Conservation (phyloP, 768 basidiomycete genomes). For the Suillus variegatus region DNA sequence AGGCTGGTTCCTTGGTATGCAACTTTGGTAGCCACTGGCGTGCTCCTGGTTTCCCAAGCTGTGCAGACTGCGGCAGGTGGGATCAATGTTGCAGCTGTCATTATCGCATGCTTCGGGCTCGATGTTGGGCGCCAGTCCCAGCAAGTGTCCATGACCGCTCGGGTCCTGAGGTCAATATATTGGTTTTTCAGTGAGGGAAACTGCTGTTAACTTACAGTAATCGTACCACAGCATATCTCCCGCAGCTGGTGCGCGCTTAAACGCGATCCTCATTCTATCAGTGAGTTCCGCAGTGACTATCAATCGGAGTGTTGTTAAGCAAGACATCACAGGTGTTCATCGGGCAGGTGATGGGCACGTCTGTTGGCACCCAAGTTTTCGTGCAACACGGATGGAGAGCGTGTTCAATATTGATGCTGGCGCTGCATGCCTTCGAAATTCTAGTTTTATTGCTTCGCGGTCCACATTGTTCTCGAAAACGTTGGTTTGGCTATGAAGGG, state of each 20-base stretch:
- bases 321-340: slow-evolving; percentile 51
- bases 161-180: slow-evolving; percentile 52
- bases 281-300: slow-evolving; percentile 36
- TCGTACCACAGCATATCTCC: slow-evolving; percentile 31
- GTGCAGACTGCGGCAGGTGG: slow-evolving; percentile 74
- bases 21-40: slow-evolving; percentile 54
- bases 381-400: slow-evolving; percentile 70
- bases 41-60: slow-evolving; percentile 52
- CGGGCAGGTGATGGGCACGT: slow-evolving; percentile 83
- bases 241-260: slow-evolving; percentile 66
- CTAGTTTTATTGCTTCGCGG: slow-evolving; percentile 63
- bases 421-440: slow-evolving; percentile 56
- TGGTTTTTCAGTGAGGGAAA: slow-evolving; percentile 8
- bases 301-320: neutral
- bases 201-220: slow-evolving; percentile 4
- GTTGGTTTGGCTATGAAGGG: slow-evolving; percentile 69
- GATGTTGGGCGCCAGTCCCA: slow-evolving; percentile 75
- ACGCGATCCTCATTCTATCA: slow-evolving; percentile 73
- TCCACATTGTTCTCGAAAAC: slow-evolving; percentile 50
- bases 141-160: slow-evolving; percentile 65
- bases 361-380: slow-evolving; percentile 73
- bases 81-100: slow-evolving; percentile 66
- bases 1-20: slow-evolving; percentile 77
- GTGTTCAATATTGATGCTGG: slow-evolving; percentile 60
- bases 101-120: slow-evolving; percentile 67